phyloP scores from a whole-genome alignment of 176 grass and related monocot genomes.

The Saccharum spontaneum region DNA sequence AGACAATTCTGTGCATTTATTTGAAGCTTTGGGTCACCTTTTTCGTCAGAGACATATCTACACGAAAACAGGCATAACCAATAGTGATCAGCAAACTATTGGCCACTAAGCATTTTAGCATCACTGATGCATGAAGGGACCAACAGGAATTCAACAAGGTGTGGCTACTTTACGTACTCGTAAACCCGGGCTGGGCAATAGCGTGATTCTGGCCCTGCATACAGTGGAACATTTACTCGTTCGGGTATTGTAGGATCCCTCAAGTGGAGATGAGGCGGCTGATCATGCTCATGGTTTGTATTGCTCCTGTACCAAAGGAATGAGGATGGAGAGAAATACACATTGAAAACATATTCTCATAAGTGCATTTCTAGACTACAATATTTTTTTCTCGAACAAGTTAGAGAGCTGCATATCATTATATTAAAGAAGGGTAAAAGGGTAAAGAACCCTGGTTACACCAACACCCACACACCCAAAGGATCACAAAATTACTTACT shows the following conservation, averaged over 20 bases:
- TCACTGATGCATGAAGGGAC: not conserved
- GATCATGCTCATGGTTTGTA: conserved; percentile 98
- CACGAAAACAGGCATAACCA: not conserved
- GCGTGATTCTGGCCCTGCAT: conserved; percentile 76
- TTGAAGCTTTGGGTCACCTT: conserved; percentile 68
- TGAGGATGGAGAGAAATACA: not conserved
- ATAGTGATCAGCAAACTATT: not conserved
- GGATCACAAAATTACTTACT: too few relatives aligned
- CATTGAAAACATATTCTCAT: not conserved
- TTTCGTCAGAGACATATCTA: conserved; percentile 78
- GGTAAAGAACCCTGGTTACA: too few relatives aligned
- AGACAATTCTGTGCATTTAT: conserved; percentile 99
- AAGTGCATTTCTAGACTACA: not conserved
- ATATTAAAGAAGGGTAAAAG: too few relatives aligned
- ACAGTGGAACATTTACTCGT: conserved; percentile 74
- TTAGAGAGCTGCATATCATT: too few relatives aligned
- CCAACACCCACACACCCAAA: too few relatives aligned
- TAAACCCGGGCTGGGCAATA: conserved; percentile 98
- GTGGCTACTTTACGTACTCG: conserved; percentile 59
- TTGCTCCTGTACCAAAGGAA: conserved; percentile 75
- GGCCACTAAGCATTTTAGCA: not conserved
- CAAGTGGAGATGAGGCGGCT: conserved; percentile 86
- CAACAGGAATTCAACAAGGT: not conserved
- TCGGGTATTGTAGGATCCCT: conserved; percentile 68
- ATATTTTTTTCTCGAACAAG: not conserved